A percentile compares a stretch with the other conserved stretches of the same genome.
These are phyloP conservation scores for Angomonas ambiguus DNA, from an alignment of 208 protist species.

Conservation along the genomic window DNA sequence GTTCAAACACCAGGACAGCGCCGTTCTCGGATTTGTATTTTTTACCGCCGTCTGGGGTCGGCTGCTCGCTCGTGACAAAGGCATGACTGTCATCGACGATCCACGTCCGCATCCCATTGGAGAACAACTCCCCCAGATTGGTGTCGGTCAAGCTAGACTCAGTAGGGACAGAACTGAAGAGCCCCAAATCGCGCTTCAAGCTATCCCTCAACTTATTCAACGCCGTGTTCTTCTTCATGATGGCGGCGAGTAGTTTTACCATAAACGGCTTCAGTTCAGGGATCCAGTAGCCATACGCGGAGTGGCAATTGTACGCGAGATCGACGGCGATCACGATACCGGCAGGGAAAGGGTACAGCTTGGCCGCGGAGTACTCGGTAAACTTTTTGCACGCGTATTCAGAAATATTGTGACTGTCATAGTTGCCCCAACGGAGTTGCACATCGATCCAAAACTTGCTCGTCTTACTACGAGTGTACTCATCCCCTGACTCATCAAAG, in stretches of 20 bases:
- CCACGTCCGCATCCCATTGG: constrained; percentile 99
- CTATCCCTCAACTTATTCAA: constrained; percentile 99
- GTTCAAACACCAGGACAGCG: constrained; percentile 99
- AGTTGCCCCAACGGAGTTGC: constrained; percentile 99
- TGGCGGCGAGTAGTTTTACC: constrained; percentile 96
- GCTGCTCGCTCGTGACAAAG: constrained; percentile 99
- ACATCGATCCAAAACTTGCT: constrained; percentile 99
- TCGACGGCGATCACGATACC: constrained; percentile 99
- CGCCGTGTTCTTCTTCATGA: constrained; percentile 99
- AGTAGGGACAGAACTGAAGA: constrained; percentile 99
- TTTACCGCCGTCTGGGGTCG: constrained; percentile 99
- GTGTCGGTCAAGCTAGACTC: constrained; percentile 98
- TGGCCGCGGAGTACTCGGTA: constrained; percentile 99
- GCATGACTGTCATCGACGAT: constrained; percentile 99
- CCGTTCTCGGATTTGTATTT: constrained; percentile 97
- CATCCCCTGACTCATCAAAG: constrained; percentile 47
- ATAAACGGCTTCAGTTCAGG: constrained; percentile 98
- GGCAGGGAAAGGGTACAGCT: constrained; percentile 99
- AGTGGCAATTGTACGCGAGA: constrained; percentile 99
- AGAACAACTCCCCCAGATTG: constrained; percentile 99
- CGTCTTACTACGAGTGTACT: constrained; percentile 68
- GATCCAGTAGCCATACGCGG: constrained; percentile 98
- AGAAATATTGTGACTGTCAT: constrained; percentile 99
- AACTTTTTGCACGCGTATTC: constrained; percentile 99
- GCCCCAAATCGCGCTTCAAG: constrained; percentile 99